These are phyloP conservation scores for Schoenoplectus tabernaemontani DNA, from an alignment of 202 grass and related monocot genomes.

Conservation along the genomic window DNA sequence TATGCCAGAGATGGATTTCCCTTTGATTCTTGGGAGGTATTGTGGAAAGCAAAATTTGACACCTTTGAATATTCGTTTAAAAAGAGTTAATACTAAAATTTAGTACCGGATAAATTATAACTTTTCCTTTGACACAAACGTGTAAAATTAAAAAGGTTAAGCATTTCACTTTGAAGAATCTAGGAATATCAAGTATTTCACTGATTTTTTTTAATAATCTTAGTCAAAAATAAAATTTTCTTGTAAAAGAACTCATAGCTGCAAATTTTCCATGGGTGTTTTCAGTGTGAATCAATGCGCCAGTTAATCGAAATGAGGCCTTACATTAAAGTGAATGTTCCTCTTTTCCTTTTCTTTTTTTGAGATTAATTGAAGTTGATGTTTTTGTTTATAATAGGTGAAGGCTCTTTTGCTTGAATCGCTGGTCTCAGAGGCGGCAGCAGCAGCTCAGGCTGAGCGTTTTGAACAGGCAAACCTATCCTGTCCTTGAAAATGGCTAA, in stretches of 20 bases:
- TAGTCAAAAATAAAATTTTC: no score
- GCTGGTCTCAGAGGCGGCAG: constrained; percentile 57
- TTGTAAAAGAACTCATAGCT: not conserved
- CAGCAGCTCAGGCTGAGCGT: constrained; percentile 54
- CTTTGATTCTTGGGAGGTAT: constrained; percentile 70
- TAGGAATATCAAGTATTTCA: no score
- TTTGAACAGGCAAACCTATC: constrained; percentile 75
- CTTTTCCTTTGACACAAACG: not conserved
- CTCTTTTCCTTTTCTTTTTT: no score
- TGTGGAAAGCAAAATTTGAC: not conserved
- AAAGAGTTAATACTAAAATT: not conserved
- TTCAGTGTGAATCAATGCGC: not conserved
- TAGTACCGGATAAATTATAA: not conserved
- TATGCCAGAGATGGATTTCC: constrained; percentile 60
- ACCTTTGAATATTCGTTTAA: not conserved
- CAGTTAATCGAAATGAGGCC: not conserved
- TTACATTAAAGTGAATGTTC: no score
- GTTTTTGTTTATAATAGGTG: constrained; percentile 26
- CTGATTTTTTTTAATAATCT: no score
- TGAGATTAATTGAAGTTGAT: no score
- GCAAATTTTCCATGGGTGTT: not conserved
- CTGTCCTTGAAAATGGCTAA: constrained; percentile 34
- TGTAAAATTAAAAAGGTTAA: not conserved
- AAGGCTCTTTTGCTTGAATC: constrained; percentile 78
- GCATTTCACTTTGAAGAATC: no score